Base-by-base conservation (phyloP, 345 rosid genomes). In the Anacardium occidentale region DNA sequence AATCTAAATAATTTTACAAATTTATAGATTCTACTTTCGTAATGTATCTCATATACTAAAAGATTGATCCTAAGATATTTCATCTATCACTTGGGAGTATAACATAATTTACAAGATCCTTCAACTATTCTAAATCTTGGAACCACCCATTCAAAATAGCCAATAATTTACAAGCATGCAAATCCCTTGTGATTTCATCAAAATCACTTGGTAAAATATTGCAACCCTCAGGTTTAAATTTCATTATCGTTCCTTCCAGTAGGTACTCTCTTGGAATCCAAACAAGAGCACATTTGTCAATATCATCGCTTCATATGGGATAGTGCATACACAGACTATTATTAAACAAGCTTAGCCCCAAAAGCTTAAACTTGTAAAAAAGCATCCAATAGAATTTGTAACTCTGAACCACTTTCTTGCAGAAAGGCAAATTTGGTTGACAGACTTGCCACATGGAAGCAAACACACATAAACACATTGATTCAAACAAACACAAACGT, bases 151-250 rank as follows among this genome's bases (percentile, higher is more conserved):
- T 51, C 11, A 40, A 52, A 21, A 15, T 25, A 20, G 50, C 26
- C 11, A 25, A 65, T 15, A 22, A 25, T 25, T 44, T 25, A 47
- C 22, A 5, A 25, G 24, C 53, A 22, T 25, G 26, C n/a, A 45
- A 64, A 15, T 21, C 25, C 29, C 54, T 8, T 15, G 7, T 15
- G 42, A 25, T 65, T 47, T 47, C 56, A 25, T 15, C 44, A 29
- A 29, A 60, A 26, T 5, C 64, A 26, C n/a, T 29, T 0, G 3
- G 22, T 60, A 29, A 29, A 60, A 60, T 40, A 14, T 17, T 48
- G 20, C 55, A 52, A 66, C 32, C 44, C 44, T 29, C 57, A 50
- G 24, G 25, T 51, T 66, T 66, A 44, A 66, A 66, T 34, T 26
- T 29, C 55, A 17, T 10, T 66, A 9, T 66, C 15, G 20, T 50